phyloP scores from a whole-genome alignment of 805 yeast genomes.

The Komagataella kurtzmanii region DNA sequence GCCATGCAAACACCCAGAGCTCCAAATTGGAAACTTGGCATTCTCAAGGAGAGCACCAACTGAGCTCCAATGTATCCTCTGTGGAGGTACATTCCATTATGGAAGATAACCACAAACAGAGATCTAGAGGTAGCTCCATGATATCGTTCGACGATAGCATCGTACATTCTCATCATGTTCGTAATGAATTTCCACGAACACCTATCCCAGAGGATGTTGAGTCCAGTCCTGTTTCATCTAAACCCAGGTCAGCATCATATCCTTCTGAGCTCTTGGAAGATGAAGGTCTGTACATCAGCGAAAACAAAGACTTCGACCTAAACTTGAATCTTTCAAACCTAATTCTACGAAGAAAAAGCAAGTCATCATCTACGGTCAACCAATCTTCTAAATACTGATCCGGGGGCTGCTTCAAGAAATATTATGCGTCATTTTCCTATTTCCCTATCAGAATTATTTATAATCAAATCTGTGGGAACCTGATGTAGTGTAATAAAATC shows the following conservation, averaged over 20 bases:
- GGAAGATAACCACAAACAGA: background rate
- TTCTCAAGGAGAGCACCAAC: background rate
- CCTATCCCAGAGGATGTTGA: background rate
- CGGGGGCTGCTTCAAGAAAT: background rate
- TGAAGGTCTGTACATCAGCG: background rate
- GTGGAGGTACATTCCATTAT: background rate
- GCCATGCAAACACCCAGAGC: background rate
- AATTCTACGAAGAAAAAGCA: background rate
- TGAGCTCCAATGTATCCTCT: background rate
- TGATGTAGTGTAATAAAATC: constrained; percentile 9
- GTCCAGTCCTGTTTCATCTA: background rate
- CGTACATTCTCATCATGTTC: background rate
- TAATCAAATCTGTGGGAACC: constrained; percentile 6
- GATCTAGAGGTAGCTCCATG: background rate
- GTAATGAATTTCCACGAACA: background rate
- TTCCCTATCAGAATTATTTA: constrained; percentile 5
- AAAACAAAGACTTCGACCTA: background rate
- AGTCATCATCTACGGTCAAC: background rate
- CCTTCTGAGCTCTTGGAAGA: background rate
- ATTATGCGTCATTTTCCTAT: background rate
- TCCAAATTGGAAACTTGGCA: background rate
- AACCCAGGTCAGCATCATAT: background rate
- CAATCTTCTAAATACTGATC: background rate
- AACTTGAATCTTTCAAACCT: background rate
- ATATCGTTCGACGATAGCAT: background rate